Conservation (phyloP, 805 yeast genomes). For the Zygoascus tannicola region DNA sequence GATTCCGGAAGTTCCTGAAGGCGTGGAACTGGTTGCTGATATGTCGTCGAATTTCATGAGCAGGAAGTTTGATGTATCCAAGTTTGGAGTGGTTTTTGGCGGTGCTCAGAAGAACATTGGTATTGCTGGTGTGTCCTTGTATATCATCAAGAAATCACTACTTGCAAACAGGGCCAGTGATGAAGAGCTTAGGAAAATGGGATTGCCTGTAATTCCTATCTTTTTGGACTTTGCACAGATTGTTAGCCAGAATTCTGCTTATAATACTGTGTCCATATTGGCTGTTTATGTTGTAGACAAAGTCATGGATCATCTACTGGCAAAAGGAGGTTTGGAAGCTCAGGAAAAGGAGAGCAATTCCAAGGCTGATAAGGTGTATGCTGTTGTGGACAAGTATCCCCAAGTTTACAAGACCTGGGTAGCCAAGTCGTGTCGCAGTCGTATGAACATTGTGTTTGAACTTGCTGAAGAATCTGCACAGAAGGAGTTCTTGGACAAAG, state of each 20-base stretch:
- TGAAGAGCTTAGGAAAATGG: conserved; percentile 46
- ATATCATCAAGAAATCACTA: conserved; percentile 76
- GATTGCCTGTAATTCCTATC: conserved; percentile 77
- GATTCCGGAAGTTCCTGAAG: conserved; percentile 46
- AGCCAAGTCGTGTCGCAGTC: conserved; percentile 53
- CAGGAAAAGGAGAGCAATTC: conserved; percentile 49
- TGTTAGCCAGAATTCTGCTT: conserved; percentile 81
- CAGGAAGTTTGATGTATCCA: conserved; percentile 66
- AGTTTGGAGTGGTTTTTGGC: conserved; percentile 85
- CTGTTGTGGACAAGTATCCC: conserved; percentile 57
- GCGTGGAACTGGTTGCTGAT: conserved; percentile 82
- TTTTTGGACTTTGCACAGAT: conserved; percentile 82
- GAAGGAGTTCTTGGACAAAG: conserved; percentile 57
- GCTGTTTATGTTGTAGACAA: conserved; percentile 78
- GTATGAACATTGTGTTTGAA: conserved; percentile 91
- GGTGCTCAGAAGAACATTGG: conserved; percentile 99
- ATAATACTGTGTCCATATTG: conserved; percentile 93
- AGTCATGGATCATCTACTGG: conserved; percentile 55
- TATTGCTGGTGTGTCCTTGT: conserved; percentile 87
- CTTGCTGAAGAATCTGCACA: conserved; percentile 54
- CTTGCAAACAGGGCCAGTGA: conserved; percentile 54
- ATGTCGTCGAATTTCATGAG: conserved; percentile 90
- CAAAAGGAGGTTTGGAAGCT: conserved; percentile 59
- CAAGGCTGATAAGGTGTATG: conserved; percentile 60
- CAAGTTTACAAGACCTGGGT: conserved; percentile 60